Conservation (phyloP, 139 green algal species). For the Tetradesmus obliquus region DNA sequence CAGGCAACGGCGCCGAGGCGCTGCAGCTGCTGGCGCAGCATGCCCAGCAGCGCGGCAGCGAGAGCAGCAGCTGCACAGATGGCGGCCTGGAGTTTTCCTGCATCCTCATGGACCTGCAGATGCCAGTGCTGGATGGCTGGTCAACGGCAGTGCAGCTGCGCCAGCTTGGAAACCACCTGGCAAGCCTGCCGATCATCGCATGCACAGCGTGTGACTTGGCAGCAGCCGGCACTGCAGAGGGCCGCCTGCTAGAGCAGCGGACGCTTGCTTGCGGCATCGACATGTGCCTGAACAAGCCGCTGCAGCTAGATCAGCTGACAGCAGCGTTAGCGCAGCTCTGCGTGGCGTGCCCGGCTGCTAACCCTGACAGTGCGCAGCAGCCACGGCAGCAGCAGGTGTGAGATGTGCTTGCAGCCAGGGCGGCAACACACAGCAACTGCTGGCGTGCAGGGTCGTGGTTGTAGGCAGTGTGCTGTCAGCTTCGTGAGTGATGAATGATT, state of each 20-base stretch:
- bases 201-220: conserved; percentile 23
- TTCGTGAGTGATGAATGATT: no score
- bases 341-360: neutral
- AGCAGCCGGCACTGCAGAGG: neutral
- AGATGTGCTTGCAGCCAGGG: neutral
- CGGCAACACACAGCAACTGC: neutral
- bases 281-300: conserved; percentile 34
- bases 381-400: neutral
- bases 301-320: neutral
- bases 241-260: conserved; percentile 8
- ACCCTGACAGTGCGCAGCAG: neutral
- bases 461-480: no score
- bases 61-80: neutral
- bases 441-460: neutral
- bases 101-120: conserved; percentile 35
- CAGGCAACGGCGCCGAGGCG: neutral
- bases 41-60: neutral
- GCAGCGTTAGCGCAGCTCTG: conserved; percentile 18
- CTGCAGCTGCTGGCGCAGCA: neutral
- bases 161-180: neutral
- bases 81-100: neutral
- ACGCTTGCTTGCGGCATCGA: conserved; percentile 20
- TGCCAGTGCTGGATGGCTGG: conserved; percentile 35
- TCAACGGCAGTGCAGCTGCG: conserved; percentile 11
- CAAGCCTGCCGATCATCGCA: conserved; percentile 9